A percentile compares a stretch with the other conserved stretches of the same genome.
Evolutionary conservation across 495 filamentous ascomycete genomes (phyloP).

Genomic region (Neurospora tetraspora): DNA sequence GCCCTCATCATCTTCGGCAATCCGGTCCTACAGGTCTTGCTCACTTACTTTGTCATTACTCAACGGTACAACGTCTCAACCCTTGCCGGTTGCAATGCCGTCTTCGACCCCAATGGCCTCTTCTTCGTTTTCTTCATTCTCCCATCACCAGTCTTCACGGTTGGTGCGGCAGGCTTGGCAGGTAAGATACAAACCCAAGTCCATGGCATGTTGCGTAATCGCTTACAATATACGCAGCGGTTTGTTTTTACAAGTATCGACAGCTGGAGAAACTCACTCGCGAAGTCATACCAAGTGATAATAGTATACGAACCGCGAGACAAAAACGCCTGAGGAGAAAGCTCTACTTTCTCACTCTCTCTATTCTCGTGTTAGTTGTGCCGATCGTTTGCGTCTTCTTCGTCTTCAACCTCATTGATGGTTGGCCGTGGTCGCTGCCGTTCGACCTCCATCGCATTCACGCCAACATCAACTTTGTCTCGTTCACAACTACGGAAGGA

Average conservation of each 20-base stretch:
- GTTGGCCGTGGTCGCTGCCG: constrained; percentile 44
- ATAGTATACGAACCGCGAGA: constrained; percentile 30
- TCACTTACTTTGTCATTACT: constrained; percentile 60
- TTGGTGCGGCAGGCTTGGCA: constrained; percentile 58
- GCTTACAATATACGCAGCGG: constrained; percentile 29
- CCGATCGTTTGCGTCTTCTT: constrained; percentile 56
- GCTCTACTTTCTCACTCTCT: constrained; percentile 63
- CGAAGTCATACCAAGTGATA: constrained; percentile 44
- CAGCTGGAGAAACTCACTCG: constrained; percentile 55
- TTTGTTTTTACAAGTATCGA: constrained; percentile 58
- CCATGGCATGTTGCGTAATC: not conserved
- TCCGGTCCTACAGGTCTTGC: constrained; percentile 54
- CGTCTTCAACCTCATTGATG: constrained; percentile 39
- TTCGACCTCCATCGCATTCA: constrained; percentile 26
- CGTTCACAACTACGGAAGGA: constrained; percentile 49
- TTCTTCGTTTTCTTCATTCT: constrained; percentile 54
- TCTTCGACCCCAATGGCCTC: constrained; percentile 61
- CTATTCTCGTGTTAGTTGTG: constrained; percentile 55
- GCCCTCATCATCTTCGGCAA: constrained; percentile 57
- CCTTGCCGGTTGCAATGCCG: constrained; percentile 61
- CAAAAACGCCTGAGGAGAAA: constrained; percentile 57
- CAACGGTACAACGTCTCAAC: constrained; percentile 64
- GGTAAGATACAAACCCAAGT: constrained; percentile 42
- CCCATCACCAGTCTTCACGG: constrained; percentile 55
- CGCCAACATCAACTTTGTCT: constrained; percentile 47